phyloP scores from a whole-genome alignment of 441 rosid genomes.

The Erodium trifolium region DNA sequence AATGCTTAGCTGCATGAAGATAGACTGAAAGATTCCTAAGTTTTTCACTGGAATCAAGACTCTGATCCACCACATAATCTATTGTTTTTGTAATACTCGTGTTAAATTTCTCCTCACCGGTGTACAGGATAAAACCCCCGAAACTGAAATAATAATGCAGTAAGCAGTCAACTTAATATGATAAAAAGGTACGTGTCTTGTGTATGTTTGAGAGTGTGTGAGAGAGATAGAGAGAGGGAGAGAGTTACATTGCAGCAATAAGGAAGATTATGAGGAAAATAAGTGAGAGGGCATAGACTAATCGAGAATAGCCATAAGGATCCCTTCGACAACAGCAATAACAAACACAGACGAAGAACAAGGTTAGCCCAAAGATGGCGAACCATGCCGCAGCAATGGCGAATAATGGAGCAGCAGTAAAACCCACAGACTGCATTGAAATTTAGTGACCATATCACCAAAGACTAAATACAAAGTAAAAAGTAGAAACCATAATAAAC shows the following conservation, averaged over 20 bases:
- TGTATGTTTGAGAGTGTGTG: not conserved
- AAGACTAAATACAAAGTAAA: not conserved
- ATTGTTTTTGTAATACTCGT: slow-evolving; percentile 31
- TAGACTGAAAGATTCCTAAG: slow-evolving; percentile 36
- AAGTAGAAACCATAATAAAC: not conserved
- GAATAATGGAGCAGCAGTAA: slow-evolving; percentile 50
- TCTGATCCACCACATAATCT: slow-evolving; percentile 42
- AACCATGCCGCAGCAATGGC: slow-evolving; percentile 50
- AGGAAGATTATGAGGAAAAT: slow-evolving; percentile 48
- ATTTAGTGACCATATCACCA: not conserved
- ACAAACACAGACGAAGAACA: slow-evolving; percentile 46
- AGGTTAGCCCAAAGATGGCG: slow-evolving; percentile 38
- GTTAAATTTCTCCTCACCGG: slow-evolving; percentile 50
- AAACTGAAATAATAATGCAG: slow-evolving; percentile 22
- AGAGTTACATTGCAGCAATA: slow-evolving; percentile 43
- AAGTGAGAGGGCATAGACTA: slow-evolving; percentile 41
- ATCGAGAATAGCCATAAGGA: slow-evolving; percentile 31
- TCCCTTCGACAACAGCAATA: slow-evolving; percentile 42
- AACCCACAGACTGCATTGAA: slow-evolving; percentile 52
- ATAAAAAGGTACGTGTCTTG: not conserved
- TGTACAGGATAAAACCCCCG: slow-evolving; percentile 48
- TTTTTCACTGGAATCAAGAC: slow-evolving; percentile 24
- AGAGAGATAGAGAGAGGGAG: not conserved
- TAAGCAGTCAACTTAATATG: slow-evolving; percentile 6
- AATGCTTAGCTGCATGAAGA: slow-evolving; percentile 44